Percentiles rank a stretch among this genome's conserved stretches.
phyloP scores from a whole-genome alignment of 148 eudicot genomes.

The Salicornia ramosissima region DNA sequence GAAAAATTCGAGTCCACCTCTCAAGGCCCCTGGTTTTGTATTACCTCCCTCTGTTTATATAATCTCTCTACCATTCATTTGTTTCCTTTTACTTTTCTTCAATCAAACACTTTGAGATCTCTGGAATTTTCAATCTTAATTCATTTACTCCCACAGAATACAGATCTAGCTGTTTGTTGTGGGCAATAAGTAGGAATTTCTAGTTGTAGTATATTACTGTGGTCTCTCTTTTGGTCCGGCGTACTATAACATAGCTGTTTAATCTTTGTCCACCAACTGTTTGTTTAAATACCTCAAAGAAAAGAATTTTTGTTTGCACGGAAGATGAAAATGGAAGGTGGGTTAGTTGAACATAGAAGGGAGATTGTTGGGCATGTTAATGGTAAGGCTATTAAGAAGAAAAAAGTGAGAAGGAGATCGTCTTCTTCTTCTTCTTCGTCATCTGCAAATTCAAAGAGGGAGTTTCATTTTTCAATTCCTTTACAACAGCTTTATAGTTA shows the following conservation, averaged over 20 bases:
- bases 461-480: slow-evolving; percentile 20
- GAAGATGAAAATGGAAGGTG: slow-evolving; percentile 32
- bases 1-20: no score
- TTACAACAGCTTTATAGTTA: slow-evolving; percentile 51
- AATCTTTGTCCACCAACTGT: slow-evolving; percentile 12
- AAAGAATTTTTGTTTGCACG: background rate
- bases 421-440: background rate
- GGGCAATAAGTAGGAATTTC: no score
- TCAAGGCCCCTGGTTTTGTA: no score
- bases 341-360: slow-evolving; percentile 29
- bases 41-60: no score
- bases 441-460: slow-evolving; percentile 9
- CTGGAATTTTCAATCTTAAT: no score
- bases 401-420: slow-evolving; percentile 25
- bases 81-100: no score
- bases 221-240: no score
- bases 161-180: no score
- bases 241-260: background rate
- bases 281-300: slow-evolving; percentile 24
- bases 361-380: slow-evolving; percentile 22
- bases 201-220: no score
- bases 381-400: slow-evolving; percentile 44
- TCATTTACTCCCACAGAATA: no score
- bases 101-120: no score
- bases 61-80: no score